Evolutionary conservation across 139 green algal species (phyloP).

Genomic region (Closterium sp.): DNA sequence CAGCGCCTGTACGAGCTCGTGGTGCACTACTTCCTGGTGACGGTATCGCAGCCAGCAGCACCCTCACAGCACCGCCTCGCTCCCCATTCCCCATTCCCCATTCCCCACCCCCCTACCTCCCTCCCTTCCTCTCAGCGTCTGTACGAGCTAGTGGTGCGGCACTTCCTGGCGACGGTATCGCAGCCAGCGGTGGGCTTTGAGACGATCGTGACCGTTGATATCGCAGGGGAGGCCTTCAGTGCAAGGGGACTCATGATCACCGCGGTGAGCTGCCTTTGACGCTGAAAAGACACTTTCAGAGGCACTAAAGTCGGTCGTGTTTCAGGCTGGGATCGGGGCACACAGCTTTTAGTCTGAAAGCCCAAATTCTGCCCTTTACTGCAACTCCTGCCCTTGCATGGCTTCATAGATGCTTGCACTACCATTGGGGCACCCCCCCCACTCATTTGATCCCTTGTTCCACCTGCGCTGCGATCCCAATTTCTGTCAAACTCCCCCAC

Average conservation of each 20-base stretch:
- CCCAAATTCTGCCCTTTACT: too few relatives aligned
- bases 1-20: constrained; percentile 91
- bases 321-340: too few relatives aligned
- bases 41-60: constrained; percentile 79
- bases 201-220: constrained; percentile 74
- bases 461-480: too few relatives aligned
- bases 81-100: background rate
- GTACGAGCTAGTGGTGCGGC: constrained; percentile 93
- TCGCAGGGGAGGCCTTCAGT: constrained; percentile 72
- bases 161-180: constrained; percentile 92
- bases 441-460: too few relatives aligned
- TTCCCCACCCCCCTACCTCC: background rate
- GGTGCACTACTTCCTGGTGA: constrained; percentile 88
- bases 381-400: too few relatives aligned
- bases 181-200: constrained; percentile 82
- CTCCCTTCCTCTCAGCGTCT: constrained; percentile 49
- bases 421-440: too few relatives aligned
- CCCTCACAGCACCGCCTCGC: background rate
- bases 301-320: too few relatives aligned
- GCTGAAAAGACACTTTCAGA: too few relatives aligned
- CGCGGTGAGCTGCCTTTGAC: background rate
- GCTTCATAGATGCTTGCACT: too few relatives aligned
- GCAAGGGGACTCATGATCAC: constrained; percentile 85
- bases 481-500: too few relatives aligned
- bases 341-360: too few relatives aligned